Evolutionary conservation across 768 basidiomycete species (phyloP), one percentile per base, ranked within the genome.

Genomic region (Boletus tomentosulus): DNA sequence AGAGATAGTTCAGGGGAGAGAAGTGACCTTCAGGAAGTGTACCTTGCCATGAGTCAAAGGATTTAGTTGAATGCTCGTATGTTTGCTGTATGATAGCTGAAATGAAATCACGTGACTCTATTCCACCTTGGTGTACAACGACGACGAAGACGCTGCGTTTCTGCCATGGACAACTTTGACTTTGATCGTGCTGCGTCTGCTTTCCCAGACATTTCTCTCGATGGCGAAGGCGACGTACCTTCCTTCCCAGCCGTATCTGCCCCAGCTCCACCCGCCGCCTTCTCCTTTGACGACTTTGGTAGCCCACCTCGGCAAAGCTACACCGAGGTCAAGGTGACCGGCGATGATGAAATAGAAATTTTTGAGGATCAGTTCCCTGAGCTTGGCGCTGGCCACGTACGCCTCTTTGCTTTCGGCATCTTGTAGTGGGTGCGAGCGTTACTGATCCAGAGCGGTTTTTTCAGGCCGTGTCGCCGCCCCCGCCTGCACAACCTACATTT

Each of bases 341-440:
- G 89, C 0, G 84, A 90, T 63, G 89, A 92, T 58, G 88, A 90
- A 58, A 80, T 95, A 55, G 87, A 90, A 54, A 83, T 86, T 68
- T 95, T 95, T 59, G 85, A 92, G 71, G 86, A 73, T 67, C 83
- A 90, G 54, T 95, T 93, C 67, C 92, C 92, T 0, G 92, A 88
- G 49, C 79, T 95, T 56, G 84, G 85, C 50, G 71, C 80, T 53
- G 71, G 72, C 13, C 64, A 62, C 51, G 78, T 79, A 63, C 35
- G 74, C 59, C 56, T 9, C 48, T 31, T n/a, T 12, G 24, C 11
- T n/a, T 33, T 19, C 19, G 19, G 19, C 19, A 19, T 19, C 19
- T 19, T 19, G 19, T 19, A 19, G 19, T 19, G 19, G 66, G 35
- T 35, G 13, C 12, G 8, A 35, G 46, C 24, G 30, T 38, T 28